Percentiles rank a stretch among this genome's conserved stretches.
Conservation (phyloP, 331 rosid species). For the Ulmus americana region DNA sequence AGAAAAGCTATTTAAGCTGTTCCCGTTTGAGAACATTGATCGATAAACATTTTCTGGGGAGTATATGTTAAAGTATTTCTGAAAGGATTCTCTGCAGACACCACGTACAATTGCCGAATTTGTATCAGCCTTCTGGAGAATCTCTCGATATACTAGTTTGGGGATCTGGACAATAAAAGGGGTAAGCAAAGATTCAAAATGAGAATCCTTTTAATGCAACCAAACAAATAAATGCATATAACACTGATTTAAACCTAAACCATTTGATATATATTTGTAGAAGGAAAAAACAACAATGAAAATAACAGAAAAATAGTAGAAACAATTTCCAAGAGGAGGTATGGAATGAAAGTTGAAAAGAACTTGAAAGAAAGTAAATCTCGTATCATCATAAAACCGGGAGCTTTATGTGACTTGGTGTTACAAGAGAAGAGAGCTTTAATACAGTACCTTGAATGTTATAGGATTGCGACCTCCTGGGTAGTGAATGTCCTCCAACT, state of each 20-base stretch:
- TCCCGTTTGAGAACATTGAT: conserved; percentile 53
- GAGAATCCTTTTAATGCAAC: not conserved
- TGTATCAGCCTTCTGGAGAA: conserved; percentile 47
- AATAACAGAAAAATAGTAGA: too few relatives aligned
- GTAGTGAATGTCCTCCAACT: conserved; percentile 78
- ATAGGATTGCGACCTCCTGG: conserved; percentile 85
- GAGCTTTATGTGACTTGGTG: not conserved
- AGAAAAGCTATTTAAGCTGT: conserved; percentile 20
- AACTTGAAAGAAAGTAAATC: conserved; percentile 1
- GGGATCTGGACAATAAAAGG: conserved; percentile 52
- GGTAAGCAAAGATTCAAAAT: not conserved
- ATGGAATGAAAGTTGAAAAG: not conserved
- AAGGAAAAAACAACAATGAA: too few relatives aligned
- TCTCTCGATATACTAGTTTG: conserved; percentile 61
- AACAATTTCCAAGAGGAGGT: not conserved
- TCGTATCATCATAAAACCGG: not conserved
- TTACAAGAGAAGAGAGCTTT: not conserved
- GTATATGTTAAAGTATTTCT: conserved; percentile 58
- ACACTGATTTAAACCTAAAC: too few relatives aligned
- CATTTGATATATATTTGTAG: too few relatives aligned
- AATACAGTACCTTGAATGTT: conserved; percentile 53
- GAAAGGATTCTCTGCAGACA: conserved; percentile 50
- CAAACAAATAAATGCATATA: not conserved
- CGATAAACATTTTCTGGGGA: conserved; percentile 59
- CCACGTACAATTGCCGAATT: conserved; percentile 47